phyloP scores from a whole-genome alignment of 169 alveolate species.

The Plasmodium cynomolgi region DNA sequence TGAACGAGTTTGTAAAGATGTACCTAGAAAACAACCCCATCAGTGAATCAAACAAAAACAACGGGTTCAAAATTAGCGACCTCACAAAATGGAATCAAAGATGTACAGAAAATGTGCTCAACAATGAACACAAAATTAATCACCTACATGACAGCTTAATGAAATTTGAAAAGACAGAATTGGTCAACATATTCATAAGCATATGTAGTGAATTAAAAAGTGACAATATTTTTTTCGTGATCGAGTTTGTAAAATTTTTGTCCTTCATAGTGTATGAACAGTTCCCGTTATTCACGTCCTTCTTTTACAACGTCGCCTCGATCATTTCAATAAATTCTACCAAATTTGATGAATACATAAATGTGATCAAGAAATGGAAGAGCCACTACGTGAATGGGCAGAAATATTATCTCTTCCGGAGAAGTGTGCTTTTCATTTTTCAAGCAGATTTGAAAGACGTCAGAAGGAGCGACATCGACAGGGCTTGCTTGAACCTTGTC shows the following conservation, averaged over 20 bases:
- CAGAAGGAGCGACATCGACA: slow-evolving; percentile 14
- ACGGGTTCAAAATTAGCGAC: not conserved
- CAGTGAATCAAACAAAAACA: not conserved
- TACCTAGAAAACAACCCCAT: slow-evolving; percentile 14
- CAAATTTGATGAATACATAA: slow-evolving; percentile 44
- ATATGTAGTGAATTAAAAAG: slow-evolving; percentile 62
- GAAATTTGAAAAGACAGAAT: slow-evolving; percentile 49
- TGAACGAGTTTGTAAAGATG: slow-evolving; percentile 51
- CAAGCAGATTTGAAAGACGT: slow-evolving; percentile 47
- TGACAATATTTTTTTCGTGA: slow-evolving; percentile 35
- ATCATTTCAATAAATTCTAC: not conserved
- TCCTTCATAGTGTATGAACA: slow-evolving; percentile 69
- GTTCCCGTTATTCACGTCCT: slow-evolving; percentile 64
- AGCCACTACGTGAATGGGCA: slow-evolving; percentile 22
- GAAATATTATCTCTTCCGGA: slow-evolving; percentile 31
- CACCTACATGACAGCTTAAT: slow-evolving; percentile 17
- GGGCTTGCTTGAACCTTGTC: slow-evolving; percentile 25
- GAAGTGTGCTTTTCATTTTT: slow-evolving; percentile 40
- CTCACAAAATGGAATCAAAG: not conserved
- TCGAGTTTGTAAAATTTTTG: slow-evolving; percentile 53
- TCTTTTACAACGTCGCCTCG: slow-evolving; percentile 37
- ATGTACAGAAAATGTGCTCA: not conserved
- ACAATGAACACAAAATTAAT: not conserved
- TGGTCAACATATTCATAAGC: slow-evolving; percentile 41
- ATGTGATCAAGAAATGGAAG: slow-evolving; percentile 54